Evolutionary conservation across 345 rosid species (phyloP), one percentile per base, ranked within the genome.

Genomic region (Rhodomyrtus tomentosa): DNA sequence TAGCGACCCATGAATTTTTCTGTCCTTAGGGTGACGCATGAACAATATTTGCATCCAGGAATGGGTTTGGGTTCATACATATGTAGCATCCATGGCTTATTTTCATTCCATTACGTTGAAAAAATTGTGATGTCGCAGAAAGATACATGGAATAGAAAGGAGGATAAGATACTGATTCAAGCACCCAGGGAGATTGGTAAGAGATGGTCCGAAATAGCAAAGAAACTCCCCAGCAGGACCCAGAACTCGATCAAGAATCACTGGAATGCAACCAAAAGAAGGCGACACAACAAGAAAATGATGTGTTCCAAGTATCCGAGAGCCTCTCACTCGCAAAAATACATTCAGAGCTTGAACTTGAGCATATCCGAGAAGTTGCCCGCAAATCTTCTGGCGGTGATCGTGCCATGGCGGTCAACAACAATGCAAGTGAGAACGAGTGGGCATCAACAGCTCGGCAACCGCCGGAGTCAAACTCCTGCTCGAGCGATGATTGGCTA

Each of bases 181-280:
- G 93, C 95, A 0, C 99, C 95, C 82, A 86, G 81, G 52, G 97
- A 94, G 87, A 92, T 98, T 50, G 99, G 99, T 22, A 96, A 98
- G 92, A 95, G 89, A 88, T 96, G 99, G 99, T 99, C 99, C 13
- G 98, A 96, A 86, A 96, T 98, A 55, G 96, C 99, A 2, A 98
- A 96, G 87, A 93, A 92, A 54, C 89, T 96, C 56, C 99, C 98
- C 0, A 98, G 98, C 54, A 92, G 99, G 89, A 98, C 98, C 14
- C 98, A 98, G 82, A 98, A 98, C 88, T 94, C 99, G 22, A 98
- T 98, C 84, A 95, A 98, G 86, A 98, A 98, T 90, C 99, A 96
- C 83, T 96, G 99, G 99, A 98, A 96, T 50, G 99, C 98, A 32
- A 98, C 99, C 50, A 98, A 96, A 87, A 88, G 99, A 84, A 93